Base-by-base conservation (phyloP, 2,329 filamentous ascomycete genomes). In the Claviceps cyperi region DNA sequence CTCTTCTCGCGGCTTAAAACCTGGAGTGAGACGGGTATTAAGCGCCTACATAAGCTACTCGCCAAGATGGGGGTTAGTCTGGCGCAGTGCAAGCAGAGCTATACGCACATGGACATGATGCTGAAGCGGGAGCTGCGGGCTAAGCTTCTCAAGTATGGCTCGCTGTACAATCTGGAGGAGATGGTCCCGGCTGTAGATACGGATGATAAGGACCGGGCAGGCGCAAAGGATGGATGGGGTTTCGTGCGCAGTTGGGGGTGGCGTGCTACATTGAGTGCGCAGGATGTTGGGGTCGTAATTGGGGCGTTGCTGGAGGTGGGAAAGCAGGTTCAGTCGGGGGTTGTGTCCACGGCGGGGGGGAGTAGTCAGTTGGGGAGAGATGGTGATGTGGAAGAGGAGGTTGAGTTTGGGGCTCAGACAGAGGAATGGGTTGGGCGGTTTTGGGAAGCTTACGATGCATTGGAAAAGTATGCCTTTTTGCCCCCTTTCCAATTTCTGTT, bases 31-130 rank as follows among this genome's bases (percentile, higher is more conserved):
- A 78, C 77, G 47, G 92, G 92, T 3, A 77, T 86, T 49, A 94
- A 94, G 64, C 80, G 91, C 48, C 72, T 98, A 19, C 87, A 96
- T 66, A 97, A 97, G 63, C 76, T 98, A 0, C 76, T 98, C 2
- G 92, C 92, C 43, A 98, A 97, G 67, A 98, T 98, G 91, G 92
- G 92, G 35, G 86, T 98, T 50, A 94, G 87, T 60, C 72, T 97
- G 38, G 84, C 84, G 5, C 91, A 98, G 68, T 95, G 90, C 68
- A 90, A 88, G 59, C 92, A 97, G 66, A 91, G 82, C 62, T 98
- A 97, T 63, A 88, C 89, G 0, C 92, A 98, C 65, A 97, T 98
- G 90, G 91, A 97, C 66, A 94, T 96, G 81, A 83, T 94, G 66
- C 72, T 98, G 36, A 98, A 97, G 68, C 83, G 87, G 5, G 86